Percentiles rank a stretch among this genome's conserved stretches.
Conservation (phyloP, 108 stramenopile species). For the Nitzschia inconspicua region DNA sequence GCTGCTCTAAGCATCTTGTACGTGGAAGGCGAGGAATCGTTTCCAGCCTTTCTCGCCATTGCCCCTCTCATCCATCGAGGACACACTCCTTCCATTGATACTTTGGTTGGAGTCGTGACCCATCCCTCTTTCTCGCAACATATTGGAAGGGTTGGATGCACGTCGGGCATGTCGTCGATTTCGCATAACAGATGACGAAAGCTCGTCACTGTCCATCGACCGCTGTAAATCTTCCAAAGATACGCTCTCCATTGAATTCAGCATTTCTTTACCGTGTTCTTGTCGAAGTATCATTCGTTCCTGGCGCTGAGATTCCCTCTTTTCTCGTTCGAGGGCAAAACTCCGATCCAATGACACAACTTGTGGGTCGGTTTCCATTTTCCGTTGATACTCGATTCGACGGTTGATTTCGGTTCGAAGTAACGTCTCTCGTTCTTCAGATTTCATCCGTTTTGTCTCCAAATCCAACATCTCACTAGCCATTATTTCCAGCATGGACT, state of each 20-base stretch:
- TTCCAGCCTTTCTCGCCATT: no score
- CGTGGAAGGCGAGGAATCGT: no score
- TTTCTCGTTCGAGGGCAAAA: background rate
- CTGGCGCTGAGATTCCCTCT: slow-evolving; percentile 8
- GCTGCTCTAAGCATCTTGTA: no score
- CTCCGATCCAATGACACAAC: background rate
- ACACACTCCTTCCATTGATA: no score
- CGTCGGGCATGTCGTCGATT: no score
- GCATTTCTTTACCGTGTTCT: slow-evolving; percentile 8
- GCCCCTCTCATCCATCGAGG: no score
- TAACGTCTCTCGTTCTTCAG: slow-evolving; percentile 15
- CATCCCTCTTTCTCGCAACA: background rate
- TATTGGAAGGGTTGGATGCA: no score
- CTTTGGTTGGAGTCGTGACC: no score
- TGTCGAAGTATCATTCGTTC: slow-evolving; percentile 1
- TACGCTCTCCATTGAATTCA: no score
- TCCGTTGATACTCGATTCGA: slow-evolving; percentile 7
- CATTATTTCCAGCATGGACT: slow-evolving; percentile 31
- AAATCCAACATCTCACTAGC: slow-evolving; percentile 24
- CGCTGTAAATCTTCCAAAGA: no score
- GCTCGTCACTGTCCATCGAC: no score
- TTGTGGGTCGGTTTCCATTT: slow-evolving; percentile 8
- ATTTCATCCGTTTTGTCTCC: slow-evolving; percentile 31
- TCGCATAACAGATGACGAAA: no score
- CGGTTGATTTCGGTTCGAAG: slow-evolving; percentile 21